Conservation (phyloP, 2,329 filamentous ascomycete genomes). For the Orbilia brochopaga region DNA sequence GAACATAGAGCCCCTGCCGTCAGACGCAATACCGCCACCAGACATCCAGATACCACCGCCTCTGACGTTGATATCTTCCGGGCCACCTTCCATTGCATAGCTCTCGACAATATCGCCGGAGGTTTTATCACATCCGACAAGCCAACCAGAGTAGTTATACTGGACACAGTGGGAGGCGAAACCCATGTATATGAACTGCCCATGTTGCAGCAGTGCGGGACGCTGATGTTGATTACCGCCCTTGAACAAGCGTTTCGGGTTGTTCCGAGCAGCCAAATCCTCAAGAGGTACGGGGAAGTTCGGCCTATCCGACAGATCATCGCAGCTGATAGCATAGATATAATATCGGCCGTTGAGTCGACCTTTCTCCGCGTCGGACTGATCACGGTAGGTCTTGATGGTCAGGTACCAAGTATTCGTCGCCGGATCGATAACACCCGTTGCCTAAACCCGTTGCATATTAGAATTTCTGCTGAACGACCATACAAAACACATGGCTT, state of each 20-base stretch:
- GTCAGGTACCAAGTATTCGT: slow-evolving; percentile 63
- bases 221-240: slow-evolving; percentile 62
- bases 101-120: slow-evolving; percentile 60
- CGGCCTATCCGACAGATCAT: slow-evolving; percentile 59
- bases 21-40: slow-evolving; percentile 62
- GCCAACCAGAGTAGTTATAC: slow-evolving; percentile 63
- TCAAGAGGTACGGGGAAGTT: slow-evolving; percentile 61
- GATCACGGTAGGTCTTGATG: slow-evolving; percentile 62
- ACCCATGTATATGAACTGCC: slow-evolving; percentile 62
- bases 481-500: neutral
- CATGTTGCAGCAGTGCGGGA: slow-evolving; percentile 61
- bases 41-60: slow-evolving; percentile 63
- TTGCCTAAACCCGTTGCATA: slow-evolving; percentile 55
- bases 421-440: slow-evolving; percentile 63
- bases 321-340: slow-evolving; percentile 61
- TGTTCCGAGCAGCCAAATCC: slow-evolving; percentile 60
- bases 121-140: slow-evolving; percentile 62
- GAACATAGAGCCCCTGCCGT: slow-evolving; percentile 61
- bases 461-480: neutral
- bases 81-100: slow-evolving; percentile 60
- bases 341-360: slow-evolving; percentile 60
- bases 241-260: slow-evolving; percentile 60
- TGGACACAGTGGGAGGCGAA: slow-evolving; percentile 64
- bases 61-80: slow-evolving; percentile 58
- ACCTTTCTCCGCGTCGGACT: slow-evolving; percentile 58